Conservation (phyloP, 2,329 filamentous ascomycete species). For the Pseudogymnoascus verrucosus region DNA sequence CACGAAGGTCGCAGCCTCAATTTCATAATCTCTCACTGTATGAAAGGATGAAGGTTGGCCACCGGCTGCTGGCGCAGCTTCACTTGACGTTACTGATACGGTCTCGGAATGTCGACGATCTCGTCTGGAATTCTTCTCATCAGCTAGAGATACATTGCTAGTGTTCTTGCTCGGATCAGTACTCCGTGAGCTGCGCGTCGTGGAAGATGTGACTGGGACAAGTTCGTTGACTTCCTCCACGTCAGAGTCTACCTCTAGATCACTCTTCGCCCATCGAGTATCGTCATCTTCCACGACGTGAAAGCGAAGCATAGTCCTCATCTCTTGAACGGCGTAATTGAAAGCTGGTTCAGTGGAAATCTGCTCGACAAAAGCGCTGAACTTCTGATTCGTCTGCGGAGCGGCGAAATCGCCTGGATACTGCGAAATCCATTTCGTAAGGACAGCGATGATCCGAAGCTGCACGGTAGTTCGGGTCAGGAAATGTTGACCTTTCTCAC, state of each 20-base stretch:
- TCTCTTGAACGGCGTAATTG: conserved; percentile 75
- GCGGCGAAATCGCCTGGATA: conserved; percentile 93
- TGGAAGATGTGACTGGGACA: conserved; percentile 13
- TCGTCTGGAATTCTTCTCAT: conserved; percentile 23
- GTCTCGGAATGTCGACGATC: conserved; percentile 4
- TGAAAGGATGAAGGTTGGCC: conserved; percentile 42
- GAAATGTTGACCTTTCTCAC: conserved; percentile 58
- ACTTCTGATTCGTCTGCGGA: conserved; percentile 59
- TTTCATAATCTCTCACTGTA: conserved; percentile 71
- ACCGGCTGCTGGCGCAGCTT: conserved; percentile 25
- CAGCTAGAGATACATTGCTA: conserved; percentile 41
- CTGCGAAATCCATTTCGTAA: conserved; percentile 80
- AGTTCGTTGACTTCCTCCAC: conserved; percentile 17
- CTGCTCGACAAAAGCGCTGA: conserved; percentile 67
- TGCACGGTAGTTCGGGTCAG: conserved; percentile 74
- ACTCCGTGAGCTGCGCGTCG: conserved; percentile 10
- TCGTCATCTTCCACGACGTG: conserved; percentile 80
- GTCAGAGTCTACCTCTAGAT: conserved; percentile 43
- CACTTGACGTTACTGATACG: conserved; percentile 17
- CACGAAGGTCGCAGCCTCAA: conserved; percentile 64
- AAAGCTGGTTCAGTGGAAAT: conserved; percentile 76
- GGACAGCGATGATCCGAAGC: conserved; percentile 71
- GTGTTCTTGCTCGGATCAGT: conserved; percentile 39
- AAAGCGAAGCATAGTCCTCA: conserved; percentile 67
- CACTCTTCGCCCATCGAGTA: conserved; percentile 80